Conservation (phyloP, 2,329 filamentous ascomycete species). For the Ceratocystiopsis sp. region DNA sequence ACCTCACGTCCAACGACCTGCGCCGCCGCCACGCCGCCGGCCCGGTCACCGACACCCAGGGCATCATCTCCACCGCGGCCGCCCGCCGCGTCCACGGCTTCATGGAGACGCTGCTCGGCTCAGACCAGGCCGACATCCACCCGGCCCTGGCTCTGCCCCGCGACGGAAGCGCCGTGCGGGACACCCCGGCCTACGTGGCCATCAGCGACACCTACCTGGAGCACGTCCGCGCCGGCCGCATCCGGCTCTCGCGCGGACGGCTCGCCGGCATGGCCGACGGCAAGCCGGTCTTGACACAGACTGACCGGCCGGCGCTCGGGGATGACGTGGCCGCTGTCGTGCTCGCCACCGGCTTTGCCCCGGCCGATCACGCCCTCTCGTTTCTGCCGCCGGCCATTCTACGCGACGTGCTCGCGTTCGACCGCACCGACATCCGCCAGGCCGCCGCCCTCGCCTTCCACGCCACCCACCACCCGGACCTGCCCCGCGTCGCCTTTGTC, state of each 20-base stretch:
- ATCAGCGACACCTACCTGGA: conserved; percentile 58
- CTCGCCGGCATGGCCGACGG: conserved; percentile 19
- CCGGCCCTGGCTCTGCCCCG: conserved; percentile 21
- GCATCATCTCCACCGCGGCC: conserved; percentile 42
- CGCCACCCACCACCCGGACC: conserved; percentile 39
- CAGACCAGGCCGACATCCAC: conserved; percentile 35
- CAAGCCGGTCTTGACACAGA: no score
- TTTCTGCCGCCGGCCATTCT: conserved; percentile 33
- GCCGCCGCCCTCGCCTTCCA: conserved; percentile 53
- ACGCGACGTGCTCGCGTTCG: conserved; percentile 39
- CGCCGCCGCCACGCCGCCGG: conserved; percentile 32
- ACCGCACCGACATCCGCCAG: conserved; percentile 33
- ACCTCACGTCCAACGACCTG: conserved; percentile 56
- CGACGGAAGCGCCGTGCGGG: conserved; percentile 19
- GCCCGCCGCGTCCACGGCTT: conserved; percentile 37
- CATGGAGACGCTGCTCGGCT: conserved; percentile 30
- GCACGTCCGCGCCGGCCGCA: conserved; percentile 50
- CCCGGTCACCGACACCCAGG: conserved; percentile 44
- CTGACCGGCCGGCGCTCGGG: conserved; percentile 18
- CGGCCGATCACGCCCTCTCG: conserved; percentile 45
- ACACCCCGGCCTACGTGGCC: conserved; percentile 46
- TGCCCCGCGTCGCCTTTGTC: conserved; percentile 57
- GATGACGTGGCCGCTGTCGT: conserved; percentile 50
- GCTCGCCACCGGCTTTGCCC: conserved; percentile 59
- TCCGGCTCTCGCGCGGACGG: conserved; percentile 33